phyloP scores from a whole-genome alignment of 257 asterid genomes.

The Solanum sitiens region DNA sequence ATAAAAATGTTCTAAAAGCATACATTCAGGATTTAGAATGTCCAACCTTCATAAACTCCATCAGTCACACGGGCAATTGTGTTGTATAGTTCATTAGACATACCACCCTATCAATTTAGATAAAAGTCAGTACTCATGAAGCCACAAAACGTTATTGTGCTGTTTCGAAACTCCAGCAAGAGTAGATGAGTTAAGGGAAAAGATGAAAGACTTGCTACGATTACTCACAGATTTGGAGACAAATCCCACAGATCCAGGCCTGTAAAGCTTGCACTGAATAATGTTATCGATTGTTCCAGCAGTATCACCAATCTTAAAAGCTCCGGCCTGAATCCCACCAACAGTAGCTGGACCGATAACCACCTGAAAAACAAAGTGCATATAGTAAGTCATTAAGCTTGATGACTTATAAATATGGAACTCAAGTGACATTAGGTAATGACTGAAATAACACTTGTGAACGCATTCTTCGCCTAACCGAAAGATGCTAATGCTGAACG shows the following conservation, averaged over 20 bases:
- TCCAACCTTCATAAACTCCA: conserved; percentile 93
- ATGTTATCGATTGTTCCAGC: conserved; percentile 98
- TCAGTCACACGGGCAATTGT: conserved; percentile 94
- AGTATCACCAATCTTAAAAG: conserved; percentile 96
- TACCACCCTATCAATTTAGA: conserved; percentile 70
- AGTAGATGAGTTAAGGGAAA: neutral
- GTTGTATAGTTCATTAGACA: conserved; percentile 94
- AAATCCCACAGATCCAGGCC: conserved; percentile 98
- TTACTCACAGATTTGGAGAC: conserved; percentile 93
- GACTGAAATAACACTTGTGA: neutral
- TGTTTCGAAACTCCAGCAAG: neutral
- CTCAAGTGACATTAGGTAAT: neutral
- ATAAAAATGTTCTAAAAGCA: neutral
- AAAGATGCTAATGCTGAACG: neutral
- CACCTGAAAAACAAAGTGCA: conserved; percentile 39
- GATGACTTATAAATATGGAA: neutral
- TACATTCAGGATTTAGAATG: neutral
- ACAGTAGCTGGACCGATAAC: conserved; percentile 96
- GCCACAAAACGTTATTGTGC: neutral
- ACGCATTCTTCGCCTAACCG: neutral
- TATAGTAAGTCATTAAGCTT: neutral
- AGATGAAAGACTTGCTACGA: neutral
- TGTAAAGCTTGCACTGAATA: conserved; percentile 85
- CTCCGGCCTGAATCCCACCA: conserved; percentile 99
- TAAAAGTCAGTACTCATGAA: conserved; percentile 3